Conservation (phyloP, 106 monocot species). For the Iris macrosiphon region DNA sequence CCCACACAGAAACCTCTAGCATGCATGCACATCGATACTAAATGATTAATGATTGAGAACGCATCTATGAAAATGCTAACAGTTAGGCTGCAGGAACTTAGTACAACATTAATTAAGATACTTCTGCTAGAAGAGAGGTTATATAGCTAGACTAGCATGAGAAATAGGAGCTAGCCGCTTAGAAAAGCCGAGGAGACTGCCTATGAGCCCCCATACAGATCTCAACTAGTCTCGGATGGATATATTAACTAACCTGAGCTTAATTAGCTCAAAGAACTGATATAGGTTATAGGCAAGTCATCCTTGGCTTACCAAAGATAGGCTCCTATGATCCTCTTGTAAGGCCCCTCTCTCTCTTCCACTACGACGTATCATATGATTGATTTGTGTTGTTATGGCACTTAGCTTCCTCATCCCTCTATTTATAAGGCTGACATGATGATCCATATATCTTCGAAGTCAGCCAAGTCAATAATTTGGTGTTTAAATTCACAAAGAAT, state of each 20-base stretch:
- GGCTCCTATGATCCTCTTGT: slow-evolving; percentile 6
- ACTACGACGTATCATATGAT: no score
- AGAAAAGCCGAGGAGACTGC: slow-evolving; percentile 6
- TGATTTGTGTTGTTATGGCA: not conserved
- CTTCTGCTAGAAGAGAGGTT: not conserved
- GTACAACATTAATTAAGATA: no score
- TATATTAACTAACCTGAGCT: no score
- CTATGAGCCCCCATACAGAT: not conserved
- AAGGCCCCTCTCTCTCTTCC: slow-evolving; percentile 1
- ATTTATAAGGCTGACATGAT: not conserved
- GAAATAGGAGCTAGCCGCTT: not conserved
- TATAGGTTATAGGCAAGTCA: not conserved
- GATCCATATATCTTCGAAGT: no score
- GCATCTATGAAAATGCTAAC: no score
- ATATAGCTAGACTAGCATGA: slow-evolving; percentile 5
- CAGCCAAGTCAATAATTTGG: no score
- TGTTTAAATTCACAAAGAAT: no score
- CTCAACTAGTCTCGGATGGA: no score
- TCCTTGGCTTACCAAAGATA: slow-evolving; percentile 9
- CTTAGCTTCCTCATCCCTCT: not conserved
- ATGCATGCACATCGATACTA: no score
- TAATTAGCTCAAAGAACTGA: not conserved
- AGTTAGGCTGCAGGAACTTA: no score
- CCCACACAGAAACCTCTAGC: no score
- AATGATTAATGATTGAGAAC: no score